Percentiles rank a stretch among this genome's conserved stretches.
phyloP scores from a whole-genome alignment of 2,329 filamentous ascomycete genomes.

The Emergomyces africanus region DNA sequence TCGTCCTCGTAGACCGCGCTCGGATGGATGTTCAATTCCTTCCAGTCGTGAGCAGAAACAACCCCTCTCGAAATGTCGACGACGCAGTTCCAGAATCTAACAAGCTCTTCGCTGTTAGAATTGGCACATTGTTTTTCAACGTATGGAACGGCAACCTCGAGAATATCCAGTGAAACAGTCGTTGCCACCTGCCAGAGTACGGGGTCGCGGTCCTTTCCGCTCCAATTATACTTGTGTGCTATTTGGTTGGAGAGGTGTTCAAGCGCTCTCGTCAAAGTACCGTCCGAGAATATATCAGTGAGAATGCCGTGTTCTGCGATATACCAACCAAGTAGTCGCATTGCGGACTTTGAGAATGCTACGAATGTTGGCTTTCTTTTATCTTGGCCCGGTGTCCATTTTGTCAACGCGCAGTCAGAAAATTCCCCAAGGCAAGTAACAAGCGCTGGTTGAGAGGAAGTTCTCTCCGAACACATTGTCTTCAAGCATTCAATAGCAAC shows the following conservation, averaged over 20 bases:
- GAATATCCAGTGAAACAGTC: conserved; percentile 52
- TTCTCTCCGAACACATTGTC: conserved; percentile 25
- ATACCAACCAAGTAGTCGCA: conserved; percentile 48
- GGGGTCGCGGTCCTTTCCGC: conserved; percentile 54
- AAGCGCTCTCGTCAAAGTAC: conserved; percentile 53
- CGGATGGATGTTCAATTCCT: conserved; percentile 31
- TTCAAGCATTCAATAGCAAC: conserved; percentile 24
- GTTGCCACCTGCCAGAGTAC: conserved; percentile 74
- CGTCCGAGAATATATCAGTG: conserved; percentile 55
- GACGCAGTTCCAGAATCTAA: conserved; percentile 58
- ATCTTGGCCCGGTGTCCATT: conserved; percentile 25
- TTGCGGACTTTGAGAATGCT: conserved; percentile 72
- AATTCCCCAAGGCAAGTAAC: conserved; percentile 50
- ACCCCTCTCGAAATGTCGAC: conserved; percentile 56
- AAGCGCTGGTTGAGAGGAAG: conserved; percentile 24
- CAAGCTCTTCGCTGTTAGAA: conserved; percentile 27
- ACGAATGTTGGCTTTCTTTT: conserved; percentile 63
- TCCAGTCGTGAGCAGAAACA: conserved; percentile 48
- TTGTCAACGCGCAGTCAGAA: conserved; percentile 44
- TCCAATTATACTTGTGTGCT: conserved; percentile 66
- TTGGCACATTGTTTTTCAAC: conserved; percentile 34
- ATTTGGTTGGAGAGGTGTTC: conserved; percentile 58
- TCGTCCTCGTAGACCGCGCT: conserved; percentile 53
- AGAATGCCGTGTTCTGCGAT: conserved; percentile 35
- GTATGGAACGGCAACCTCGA: conserved; percentile 52